Base-by-base conservation (phyloP, 129 eudicot species). In the Pseudognaphalium luteoalbum region DNA sequence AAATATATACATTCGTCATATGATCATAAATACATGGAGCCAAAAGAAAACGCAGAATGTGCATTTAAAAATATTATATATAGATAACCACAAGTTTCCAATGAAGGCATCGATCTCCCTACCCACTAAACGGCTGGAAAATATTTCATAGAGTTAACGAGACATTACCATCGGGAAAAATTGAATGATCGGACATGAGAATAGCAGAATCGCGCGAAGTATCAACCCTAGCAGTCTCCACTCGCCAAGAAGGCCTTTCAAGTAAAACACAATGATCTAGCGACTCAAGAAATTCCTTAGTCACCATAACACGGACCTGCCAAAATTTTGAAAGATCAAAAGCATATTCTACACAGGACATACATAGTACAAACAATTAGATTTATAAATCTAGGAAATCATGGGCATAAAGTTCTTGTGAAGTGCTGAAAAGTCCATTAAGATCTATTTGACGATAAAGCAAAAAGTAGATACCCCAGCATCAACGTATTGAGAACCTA, bases 171-270 rank as follows among this genome's bases (percentile, higher is more conserved):
- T 29, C 76, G 25, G 97, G 96, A 65, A 93, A 93, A 71, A 83
- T 57, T 59, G 98, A 87, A 85, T 87, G 98, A 77, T 93, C 97
- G 15, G 98, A 85, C 69, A 93, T 86, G 51, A 93, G 84, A 78
- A 90, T 87, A 34, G 86, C 98, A 7, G 96, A 86, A 84, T 86
- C 89, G 74, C 85, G 60, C 5, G 52, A 76, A 29, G 79, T 81
- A 64, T 88, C 85, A 73, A 85, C 82, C 81, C 81, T 81, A 11
- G 92, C 92, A 63, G 82, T 86, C 72, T 78, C 84, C 80, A 90
- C 92, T 76, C 98, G 80, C 91, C 90, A 90, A 74, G 83, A 82
- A 76, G 98, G 98, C 34, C 98, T 95, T 54, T 93, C 85, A 76
- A 63, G 76, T 78, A 82, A 81, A 80, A 87, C 86, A 52, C 83